Evolutionary conservation across 768 basidiomycete genomes (phyloP).

Genomic region (Floccularia luteovirens): DNA sequence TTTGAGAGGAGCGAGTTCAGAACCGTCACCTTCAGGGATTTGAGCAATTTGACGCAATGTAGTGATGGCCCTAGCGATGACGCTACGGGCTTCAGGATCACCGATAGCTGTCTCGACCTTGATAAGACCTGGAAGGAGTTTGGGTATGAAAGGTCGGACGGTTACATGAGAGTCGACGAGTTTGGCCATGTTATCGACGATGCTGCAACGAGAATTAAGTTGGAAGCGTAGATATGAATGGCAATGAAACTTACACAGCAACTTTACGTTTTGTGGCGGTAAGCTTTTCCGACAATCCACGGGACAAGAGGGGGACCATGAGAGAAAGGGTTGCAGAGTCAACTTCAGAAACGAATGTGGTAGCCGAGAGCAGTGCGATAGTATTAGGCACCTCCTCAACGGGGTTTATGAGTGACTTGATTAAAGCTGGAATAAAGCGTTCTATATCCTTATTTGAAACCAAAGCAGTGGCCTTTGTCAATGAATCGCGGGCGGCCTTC

Average conservation of each 20-base stretch:
- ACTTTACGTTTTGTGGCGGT: constrained; percentile 97
- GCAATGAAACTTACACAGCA: constrained; percentile 65
- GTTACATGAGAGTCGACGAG: constrained; percentile 93
- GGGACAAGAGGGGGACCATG: constrained; percentile 92
- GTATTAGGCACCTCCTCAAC: constrained; percentile 98
- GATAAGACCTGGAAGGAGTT: constrained; percentile 89
- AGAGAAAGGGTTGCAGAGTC: constrained; percentile 95
- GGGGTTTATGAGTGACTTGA: constrained; percentile 97
- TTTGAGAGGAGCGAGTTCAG: constrained; percentile 84
- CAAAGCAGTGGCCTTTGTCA: constrained; percentile 90
- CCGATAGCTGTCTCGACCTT: constrained; percentile 93
- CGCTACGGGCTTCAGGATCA: constrained; percentile 95
- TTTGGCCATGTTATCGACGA: constrained; percentile 98
- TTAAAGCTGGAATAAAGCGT: constrained; percentile 95
- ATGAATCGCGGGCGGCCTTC: constrained; percentile 92
- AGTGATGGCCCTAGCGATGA: constrained; percentile 85
- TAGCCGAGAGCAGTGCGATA: constrained; percentile 91
- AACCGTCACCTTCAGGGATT: constrained; percentile 83
- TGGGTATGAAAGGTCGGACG: constrained; percentile 95
- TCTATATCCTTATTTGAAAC: constrained; percentile 98
- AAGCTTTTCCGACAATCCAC: constrained; percentile 91
- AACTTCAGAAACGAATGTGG: constrained; percentile 99
- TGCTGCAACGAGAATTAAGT: constrained; percentile 37
- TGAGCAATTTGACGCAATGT: constrained; percentile 96
- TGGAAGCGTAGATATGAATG: constrained; percentile 10